Evolutionary conservation across 305 asterid genomes (phyloP).

Genomic region (Stenogyne calaminthoides): DNA sequence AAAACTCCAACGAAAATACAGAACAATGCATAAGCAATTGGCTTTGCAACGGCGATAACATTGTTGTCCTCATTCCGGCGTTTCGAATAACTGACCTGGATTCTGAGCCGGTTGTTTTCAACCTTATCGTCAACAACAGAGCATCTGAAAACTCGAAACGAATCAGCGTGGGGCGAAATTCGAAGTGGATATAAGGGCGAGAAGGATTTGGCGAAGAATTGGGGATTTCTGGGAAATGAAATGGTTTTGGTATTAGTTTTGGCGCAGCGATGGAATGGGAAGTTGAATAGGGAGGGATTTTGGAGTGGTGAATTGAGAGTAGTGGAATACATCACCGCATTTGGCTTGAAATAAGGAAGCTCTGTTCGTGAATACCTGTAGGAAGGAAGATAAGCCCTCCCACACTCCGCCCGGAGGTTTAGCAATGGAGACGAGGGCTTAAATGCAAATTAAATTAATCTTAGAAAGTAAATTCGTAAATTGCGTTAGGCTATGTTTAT

Average conservation of each 20-base stretch:
- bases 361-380: conserved; percentile 6
- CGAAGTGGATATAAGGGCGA: conserved; percentile 31
- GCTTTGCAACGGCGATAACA: conserved; percentile 50
- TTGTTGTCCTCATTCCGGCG: conserved; percentile 36
- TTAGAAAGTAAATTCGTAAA: neutral
- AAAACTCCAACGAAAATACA: conserved; percentile 52
- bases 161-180: conserved; percentile 12
- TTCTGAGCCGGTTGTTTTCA: conserved; percentile 3
- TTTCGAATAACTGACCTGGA: neutral
- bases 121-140: conserved; percentile 22
- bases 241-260: conserved; percentile 31
- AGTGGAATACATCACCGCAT: conserved; percentile 45
- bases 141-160: conserved; percentile 29
- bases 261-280: conserved; percentile 35
- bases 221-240: conserved; percentile 29
- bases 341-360: neutral
- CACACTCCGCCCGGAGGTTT: conserved; percentile 8
- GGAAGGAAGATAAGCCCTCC: conserved; percentile 31
- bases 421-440: conserved; percentile 19
- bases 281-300: conserved; percentile 31
- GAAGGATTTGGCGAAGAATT: conserved; percentile 31
- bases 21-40: conserved; percentile 55
- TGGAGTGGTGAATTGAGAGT: conserved; percentile 36
- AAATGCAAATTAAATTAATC: conserved; percentile 1
- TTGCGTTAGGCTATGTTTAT: no score